A percentile compares a stretch with the other conserved stretches of the same genome.
phyloP scores from a whole-genome alignment of 129 eudicot genomes.

The Helianthus tuberosus region DNA sequence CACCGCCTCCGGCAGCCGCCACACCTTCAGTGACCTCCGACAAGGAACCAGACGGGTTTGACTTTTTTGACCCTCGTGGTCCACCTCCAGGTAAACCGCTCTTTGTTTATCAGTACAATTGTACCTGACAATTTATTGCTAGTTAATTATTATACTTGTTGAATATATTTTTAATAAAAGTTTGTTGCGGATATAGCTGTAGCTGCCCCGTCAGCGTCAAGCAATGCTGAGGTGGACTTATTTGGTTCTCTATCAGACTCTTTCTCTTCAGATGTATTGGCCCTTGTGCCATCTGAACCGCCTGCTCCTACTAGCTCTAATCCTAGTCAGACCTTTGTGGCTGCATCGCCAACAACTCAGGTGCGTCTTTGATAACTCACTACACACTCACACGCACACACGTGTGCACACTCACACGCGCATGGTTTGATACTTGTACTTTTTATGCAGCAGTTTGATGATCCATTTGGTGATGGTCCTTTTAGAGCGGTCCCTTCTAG shows the following conservation, averaged over 20 bases:
- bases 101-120: background rate
- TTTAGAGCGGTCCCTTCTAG: conserved; percentile 9
- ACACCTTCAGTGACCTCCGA: conserved; percentile 17
- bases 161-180: conserved; percentile 10
- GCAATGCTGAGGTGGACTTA: conserved; percentile 67
- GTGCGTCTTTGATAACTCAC: conserved; percentile 40
- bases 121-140: background rate
- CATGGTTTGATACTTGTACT: background rate
- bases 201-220: conserved; percentile 37
- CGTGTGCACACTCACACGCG: too few species aligned
- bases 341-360: conserved; percentile 42
- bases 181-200: conserved; percentile 24
- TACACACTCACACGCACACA: too few species aligned
- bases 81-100: conserved; percentile 55
- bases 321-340: conserved; percentile 12
- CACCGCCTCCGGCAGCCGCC: conserved; percentile 35
- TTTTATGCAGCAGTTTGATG: conserved; percentile 75
- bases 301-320: conserved; percentile 39
- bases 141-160: background rate
- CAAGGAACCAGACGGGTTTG: conserved; percentile 55
- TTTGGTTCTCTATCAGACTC: conserved; percentile 79
- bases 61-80: conserved; percentile 88
- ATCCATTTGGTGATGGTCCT: conserved; percentile 56
- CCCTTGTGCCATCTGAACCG: conserved; percentile 63
- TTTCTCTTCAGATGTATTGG: conserved; percentile 54